A percentile compares a stretch with the other conserved stretches of the same genome.
Evolutionary conservation across 2,329 filamentous ascomycete genomes (phyloP).

Genomic region (Coniochaeta sp.): DNA sequence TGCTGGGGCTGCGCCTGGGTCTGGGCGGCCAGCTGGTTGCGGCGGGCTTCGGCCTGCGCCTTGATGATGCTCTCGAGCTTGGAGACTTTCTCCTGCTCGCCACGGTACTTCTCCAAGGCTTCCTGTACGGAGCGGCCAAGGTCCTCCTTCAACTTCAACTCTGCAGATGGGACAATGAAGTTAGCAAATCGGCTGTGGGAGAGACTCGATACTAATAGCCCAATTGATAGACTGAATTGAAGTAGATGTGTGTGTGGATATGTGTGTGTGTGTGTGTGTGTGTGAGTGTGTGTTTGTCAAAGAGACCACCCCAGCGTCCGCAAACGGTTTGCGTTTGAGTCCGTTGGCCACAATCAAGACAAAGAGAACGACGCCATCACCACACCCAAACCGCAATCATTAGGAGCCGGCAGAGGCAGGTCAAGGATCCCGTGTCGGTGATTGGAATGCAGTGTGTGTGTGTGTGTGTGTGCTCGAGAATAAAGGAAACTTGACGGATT

Average conservation of each 20-base stretch:
- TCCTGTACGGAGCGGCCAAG: neutral
- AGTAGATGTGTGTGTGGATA: too few species aligned
- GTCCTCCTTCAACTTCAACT: neutral
- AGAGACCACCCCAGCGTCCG: neutral
- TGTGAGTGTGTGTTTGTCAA: neutral
- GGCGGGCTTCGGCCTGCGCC: neutral
- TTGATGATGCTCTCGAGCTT: neutral
- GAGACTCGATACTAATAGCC: neutral
- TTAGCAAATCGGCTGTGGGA: neutral
- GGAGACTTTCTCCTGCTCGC: neutral
- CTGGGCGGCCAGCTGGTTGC: neutral
- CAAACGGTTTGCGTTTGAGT: neutral
- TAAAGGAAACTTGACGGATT: neutral
- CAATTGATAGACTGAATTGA: neutral
- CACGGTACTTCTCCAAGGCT: neutral
- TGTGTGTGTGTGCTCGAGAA: neutral
- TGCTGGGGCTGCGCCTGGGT: neutral
- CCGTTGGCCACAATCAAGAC: neutral
- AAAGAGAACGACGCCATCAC: neutral
- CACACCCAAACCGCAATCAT: neutral
- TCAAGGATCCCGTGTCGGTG: neutral
- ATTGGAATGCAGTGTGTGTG: neutral
- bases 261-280: too few species aligned
- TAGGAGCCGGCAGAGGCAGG: too few species aligned
- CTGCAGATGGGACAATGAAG: neutral